Percentiles rank a stretch among this genome's conserved stretches.
Conservation (phyloP, 2,329 filamentous ascomycete species). For the Pseudogymnoascus sp. region DNA sequence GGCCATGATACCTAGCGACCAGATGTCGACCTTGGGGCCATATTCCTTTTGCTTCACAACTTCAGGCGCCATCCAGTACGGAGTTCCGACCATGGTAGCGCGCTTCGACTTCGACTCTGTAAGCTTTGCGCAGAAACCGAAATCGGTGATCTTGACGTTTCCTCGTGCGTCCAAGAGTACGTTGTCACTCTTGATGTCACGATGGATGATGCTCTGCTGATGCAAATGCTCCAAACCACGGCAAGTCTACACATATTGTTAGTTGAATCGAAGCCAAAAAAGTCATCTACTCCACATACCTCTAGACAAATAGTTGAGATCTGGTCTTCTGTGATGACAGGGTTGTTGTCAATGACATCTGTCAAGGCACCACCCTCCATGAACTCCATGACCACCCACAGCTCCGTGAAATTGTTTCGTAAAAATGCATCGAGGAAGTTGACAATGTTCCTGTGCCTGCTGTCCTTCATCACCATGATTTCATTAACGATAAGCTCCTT, state of each 20-base stretch:
- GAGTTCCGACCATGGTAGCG: conserved; percentile 97
- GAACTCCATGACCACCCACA: conserved; percentile 99
- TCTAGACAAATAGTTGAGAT: conserved; percentile 96
- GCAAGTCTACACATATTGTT: conserved; percentile 60
- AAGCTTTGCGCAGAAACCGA: conserved; percentile 97
- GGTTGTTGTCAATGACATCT: conserved; percentile 97
- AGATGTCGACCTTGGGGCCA: conserved; percentile 95
- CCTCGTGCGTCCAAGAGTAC: conserved; percentile 88
- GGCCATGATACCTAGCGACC: conserved; percentile 98
- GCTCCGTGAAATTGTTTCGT: conserved; percentile 83
- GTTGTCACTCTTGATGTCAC: conserved; percentile 99
- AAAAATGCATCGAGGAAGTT: conserved; percentile 97
- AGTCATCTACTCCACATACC: conserved; percentile 48
- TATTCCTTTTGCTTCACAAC: conserved; percentile 99
- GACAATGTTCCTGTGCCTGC: conserved; percentile 95
- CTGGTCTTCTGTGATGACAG: conserved; percentile 87
- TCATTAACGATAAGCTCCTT: conserved; percentile 99
- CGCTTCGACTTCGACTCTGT: conserved; percentile 95
- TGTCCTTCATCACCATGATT: conserved; percentile 99
- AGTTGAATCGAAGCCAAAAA: conserved; percentile 6
- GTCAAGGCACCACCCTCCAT: conserved; percentile 98
- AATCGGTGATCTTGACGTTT: conserved; percentile 98
- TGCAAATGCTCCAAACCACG: conserved; percentile 90
- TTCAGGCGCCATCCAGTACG: conserved; percentile 99
- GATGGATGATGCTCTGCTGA: conserved; percentile 92